Evolutionary conservation across 176 grass and related monocot genomes (phyloP), one percentile per base, ranked within the genome.

Genomic region (Saccharum spontaneum): DNA sequence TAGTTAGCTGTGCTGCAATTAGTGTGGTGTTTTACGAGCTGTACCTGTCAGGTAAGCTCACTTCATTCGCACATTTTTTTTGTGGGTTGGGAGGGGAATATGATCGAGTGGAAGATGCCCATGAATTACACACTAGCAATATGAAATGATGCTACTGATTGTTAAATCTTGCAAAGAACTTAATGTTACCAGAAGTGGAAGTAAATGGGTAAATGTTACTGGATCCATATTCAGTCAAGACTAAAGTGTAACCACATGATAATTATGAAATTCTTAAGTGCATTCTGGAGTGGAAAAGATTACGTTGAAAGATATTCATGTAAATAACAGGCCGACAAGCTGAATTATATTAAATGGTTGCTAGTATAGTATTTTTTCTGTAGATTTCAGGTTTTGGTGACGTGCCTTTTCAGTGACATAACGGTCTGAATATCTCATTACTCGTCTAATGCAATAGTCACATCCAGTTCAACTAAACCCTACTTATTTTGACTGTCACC

Each of bases 11-110:
- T 39, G 6, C 59, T 61, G 24, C 61, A 44, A 20, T 52, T 33
- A 55, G 1, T 63, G 22, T 39, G 30, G 8, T 20, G 24, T 84
- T 45, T 31, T 28, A 28, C n/a, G 31, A 68, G 14, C 48, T 90
- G 28, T 7, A 17, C 37, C 28, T 83, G 59, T 45, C 45, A 77
- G 43, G 10, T 76, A 73, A 78, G 28, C 73, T 79, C 68, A 79
- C 18, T 68, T 69, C 15, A 85, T 28, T 28, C 5, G 26, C 4
- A 59, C 40, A 11, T 2, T 1, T n/a, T 39, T 39, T 84, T 84
- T 57, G 26, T 78, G 59, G 63, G 43, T 10, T 82, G 11, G 13
- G n/a, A 24, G 18, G 18, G 28, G 22, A 71, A 33, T 2, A 52
- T 48, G 10, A 55, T 50, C 26, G 1, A 49, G 23, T 38, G 65